Percentiles rank a stretch among this genome's conserved stretches.
Conservation (phyloP, 805 yeast genomes). For the Geotrichum ghanense region DNA sequence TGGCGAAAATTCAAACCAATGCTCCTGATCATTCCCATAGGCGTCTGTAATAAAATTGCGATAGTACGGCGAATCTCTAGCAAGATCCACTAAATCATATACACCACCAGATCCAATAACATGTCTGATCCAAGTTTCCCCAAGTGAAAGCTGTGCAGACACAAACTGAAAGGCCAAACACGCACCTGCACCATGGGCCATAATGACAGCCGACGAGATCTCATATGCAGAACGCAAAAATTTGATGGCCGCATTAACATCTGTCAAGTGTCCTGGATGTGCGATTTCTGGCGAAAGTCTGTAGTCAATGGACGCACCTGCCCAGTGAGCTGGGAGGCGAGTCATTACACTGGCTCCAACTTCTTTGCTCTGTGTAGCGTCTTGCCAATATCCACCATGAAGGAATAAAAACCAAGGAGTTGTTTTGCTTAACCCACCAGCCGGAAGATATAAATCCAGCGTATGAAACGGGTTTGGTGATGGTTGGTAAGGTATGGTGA, state of each 20-base stretch:
- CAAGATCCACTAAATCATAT: constrained; percentile 9
- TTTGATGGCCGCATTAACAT: constrained; percentile 37
- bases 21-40: constrained; percentile 7
- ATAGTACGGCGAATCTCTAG: constrained; percentile 5
- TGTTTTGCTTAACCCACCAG: constrained; percentile 7
- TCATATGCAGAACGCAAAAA: constrained; percentile 15
- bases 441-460: constrained; percentile 8
- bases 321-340: constrained; percentile 15
- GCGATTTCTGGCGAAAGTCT: constrained; percentile 49
- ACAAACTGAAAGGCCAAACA: constrained; percentile 42
- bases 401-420: constrained; percentile 36
- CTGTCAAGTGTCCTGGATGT: constrained; percentile 54
- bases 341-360: constrained; percentile 35
- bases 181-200: constrained; percentile 82
- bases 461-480: constrained; percentile 11
- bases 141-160: constrained; percentile 8
- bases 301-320: constrained; percentile 43
- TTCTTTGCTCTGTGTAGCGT: constrained; percentile 44
- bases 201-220: constrained; percentile 25
- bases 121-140: constrained; percentile 9
- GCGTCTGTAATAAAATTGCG: constrained; percentile 8
- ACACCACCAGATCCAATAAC: constrained; percentile 10
- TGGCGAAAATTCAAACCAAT: constrained; percentile 10
- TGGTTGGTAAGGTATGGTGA: constrained; percentile 8
- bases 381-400: constrained; percentile 91